These are phyloP conservation scores for Ceratocystiopsis sp. DNA, from an alignment of 2,329 filamentous ascomycete genomes.

Conservation along the genomic window DNA sequence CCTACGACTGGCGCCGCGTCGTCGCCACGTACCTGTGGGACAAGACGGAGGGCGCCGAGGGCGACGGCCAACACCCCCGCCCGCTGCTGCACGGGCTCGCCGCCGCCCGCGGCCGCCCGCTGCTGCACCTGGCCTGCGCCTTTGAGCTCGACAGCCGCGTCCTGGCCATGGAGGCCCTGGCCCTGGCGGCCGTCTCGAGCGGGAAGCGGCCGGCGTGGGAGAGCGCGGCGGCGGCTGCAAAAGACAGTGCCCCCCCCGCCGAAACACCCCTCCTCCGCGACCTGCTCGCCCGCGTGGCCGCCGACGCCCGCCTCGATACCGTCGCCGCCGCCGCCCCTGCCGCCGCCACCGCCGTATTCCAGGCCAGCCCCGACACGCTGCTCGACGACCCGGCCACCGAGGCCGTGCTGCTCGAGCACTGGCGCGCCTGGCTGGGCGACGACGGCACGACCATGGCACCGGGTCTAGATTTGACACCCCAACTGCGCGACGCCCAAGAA, in stretches of 20 bases:
- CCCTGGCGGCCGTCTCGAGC: slow-evolving; percentile 43
- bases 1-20: slow-evolving; percentile 73
- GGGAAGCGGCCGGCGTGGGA: too few relatives aligned
- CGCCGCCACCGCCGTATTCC: too few relatives aligned
- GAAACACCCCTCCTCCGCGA: slow-evolving; percentile 49
- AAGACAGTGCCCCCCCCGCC: too few relatives aligned
- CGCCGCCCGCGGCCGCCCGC: slow-evolving; percentile 51
- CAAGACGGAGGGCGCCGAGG: slow-evolving; percentile 29
- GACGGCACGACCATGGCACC: slow-evolving; percentile 21
- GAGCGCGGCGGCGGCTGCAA: too few relatives aligned
- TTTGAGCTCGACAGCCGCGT: slow-evolving; percentile 77
- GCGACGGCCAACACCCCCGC: neutral
- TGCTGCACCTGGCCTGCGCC: slow-evolving; percentile 93
- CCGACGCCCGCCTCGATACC: slow-evolving; percentile 53
- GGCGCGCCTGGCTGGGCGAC: slow-evolving; percentile 79
- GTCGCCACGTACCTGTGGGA: slow-evolving; percentile 49
- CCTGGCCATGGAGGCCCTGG: slow-evolving; percentile 74
- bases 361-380: slow-evolving; percentile 44
- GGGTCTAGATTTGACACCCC: slow-evolving; percentile 37
- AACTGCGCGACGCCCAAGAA: slow-evolving; percentile 58
- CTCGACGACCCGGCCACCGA: slow-evolving; percentile 45
- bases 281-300: slow-evolving; percentile 50
- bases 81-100: slow-evolving; percentile 25
- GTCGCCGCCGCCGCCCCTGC: slow-evolving; percentile 16
- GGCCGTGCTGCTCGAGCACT: slow-evolving; percentile 62